Evolutionary conservation across 2,329 filamentous ascomycete species (phyloP).

Genomic region (Thermochaetoides dissita): DNA sequence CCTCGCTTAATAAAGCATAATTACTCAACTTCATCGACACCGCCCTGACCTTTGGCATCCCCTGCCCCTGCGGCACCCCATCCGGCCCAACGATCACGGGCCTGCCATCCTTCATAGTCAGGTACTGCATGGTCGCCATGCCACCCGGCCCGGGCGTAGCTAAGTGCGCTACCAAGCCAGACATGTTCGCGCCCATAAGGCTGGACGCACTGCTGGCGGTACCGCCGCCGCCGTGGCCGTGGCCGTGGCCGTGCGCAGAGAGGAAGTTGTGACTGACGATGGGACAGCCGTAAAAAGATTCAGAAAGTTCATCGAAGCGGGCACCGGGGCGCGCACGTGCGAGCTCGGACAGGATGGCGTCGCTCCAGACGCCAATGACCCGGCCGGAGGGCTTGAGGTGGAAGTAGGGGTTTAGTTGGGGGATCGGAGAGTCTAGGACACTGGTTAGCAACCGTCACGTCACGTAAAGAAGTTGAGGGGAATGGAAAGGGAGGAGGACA

Average conservation of each 20-base stretch:
- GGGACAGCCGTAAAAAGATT: slow-evolving; percentile 37
- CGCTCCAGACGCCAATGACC: slow-evolving; percentile 61
- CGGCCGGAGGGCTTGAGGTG: slow-evolving; percentile 39
- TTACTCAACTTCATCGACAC: slow-evolving; percentile 44
- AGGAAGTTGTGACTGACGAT: too few relatives aligned
- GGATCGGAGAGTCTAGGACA: slow-evolving; percentile 49
- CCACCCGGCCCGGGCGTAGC: slow-evolving; percentile 27
- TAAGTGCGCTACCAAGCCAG: slow-evolving; percentile 40
- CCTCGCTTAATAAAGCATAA: slow-evolving; percentile 34
- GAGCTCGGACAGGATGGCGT: slow-evolving; percentile 48
- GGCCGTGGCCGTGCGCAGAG: too few relatives aligned
- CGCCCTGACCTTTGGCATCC: slow-evolving; percentile 27
- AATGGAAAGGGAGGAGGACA: slow-evolving; percentile 12
- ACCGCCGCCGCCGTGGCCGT: too few relatives aligned
- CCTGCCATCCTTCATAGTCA: too few relatives aligned
- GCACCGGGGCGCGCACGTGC: slow-evolving; percentile 42
- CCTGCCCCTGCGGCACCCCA: too few relatives aligned
- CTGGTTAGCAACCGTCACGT: background rate
- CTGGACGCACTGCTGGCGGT: slow-evolving; percentile 18
- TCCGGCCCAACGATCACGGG: too few relatives aligned
- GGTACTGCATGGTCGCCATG: background rate
- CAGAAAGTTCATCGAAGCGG: slow-evolving; percentile 46
- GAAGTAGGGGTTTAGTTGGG: slow-evolving; percentile 61
- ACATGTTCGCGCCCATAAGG: slow-evolving; percentile 46
- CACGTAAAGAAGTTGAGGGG: background rate